Evolutionary conservation across 805 yeast species (phyloP).

Genomic region (Spathaspora sp.): DNA sequence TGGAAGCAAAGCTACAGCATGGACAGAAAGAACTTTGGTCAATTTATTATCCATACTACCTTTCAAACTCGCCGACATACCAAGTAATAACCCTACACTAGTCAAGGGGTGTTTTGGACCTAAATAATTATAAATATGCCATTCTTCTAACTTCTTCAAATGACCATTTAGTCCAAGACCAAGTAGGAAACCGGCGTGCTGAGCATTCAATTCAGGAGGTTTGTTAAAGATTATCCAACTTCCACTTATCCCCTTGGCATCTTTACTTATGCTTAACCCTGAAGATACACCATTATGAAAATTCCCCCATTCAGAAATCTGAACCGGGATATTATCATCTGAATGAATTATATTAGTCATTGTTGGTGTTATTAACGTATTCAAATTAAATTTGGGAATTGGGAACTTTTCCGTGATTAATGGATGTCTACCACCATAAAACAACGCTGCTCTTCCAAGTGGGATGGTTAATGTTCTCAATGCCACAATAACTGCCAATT

Average conservation of each 20-base stretch:
- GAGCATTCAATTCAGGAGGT: constrained; percentile 66
- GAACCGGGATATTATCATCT: constrained; percentile 47
- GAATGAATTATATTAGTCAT: constrained; percentile 62
- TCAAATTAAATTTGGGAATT: constrained; percentile 70
- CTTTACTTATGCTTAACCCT: constrained; percentile 71
- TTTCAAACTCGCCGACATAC: constrained; percentile 84
- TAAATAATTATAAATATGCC: constrained; percentile 92
- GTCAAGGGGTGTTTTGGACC: constrained; percentile 86
- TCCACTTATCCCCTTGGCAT: constrained; percentile 70
- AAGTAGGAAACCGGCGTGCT: constrained; percentile 91
- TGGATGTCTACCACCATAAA: constrained; percentile 67
- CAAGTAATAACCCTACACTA: constrained; percentile 82
- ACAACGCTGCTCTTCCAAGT: constrained; percentile 73
- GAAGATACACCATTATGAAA: constrained; percentile 91
- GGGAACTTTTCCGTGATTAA: constrained; percentile 82
- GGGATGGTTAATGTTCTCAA: constrained; percentile 73
- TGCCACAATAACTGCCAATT: constrained; percentile 58
- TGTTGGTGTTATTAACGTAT: constrained; percentile 60
- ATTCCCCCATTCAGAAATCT: constrained; percentile 70
- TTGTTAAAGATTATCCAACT: constrained; percentile 90
- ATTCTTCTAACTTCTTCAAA: constrained; percentile 76
- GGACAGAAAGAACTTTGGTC: constrained; percentile 89
- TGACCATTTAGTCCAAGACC: constrained; percentile 94
- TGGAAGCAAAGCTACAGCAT: constrained; percentile 87
- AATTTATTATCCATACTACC: constrained; percentile 84